Conservation (phyloP, 768 basidiomycete genomes). For the Mycena polygramma region DNA sequence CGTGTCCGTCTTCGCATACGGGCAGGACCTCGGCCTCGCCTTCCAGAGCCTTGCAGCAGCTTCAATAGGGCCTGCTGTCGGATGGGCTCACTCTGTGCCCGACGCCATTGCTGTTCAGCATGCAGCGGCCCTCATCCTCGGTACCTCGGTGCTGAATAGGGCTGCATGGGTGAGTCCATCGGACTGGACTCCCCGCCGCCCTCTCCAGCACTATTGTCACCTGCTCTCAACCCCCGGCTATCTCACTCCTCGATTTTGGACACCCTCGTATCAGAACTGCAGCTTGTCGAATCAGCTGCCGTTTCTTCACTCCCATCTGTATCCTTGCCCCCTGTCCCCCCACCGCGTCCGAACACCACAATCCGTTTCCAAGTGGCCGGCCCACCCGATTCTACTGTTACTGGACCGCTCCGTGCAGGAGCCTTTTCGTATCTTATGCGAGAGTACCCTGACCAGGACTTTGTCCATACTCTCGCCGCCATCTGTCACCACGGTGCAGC, state of each 20-base stretch:
- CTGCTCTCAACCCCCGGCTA: neutral
- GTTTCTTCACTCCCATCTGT: neutral
- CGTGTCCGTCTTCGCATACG: no score
- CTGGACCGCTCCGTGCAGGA: neutral
- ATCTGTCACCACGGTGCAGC: neutral
- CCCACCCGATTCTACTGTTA: neutral
- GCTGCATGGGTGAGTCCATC: no score
- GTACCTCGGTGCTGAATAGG: no score
- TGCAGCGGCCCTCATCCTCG: no score
- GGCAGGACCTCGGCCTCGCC: no score
- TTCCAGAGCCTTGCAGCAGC: no score
- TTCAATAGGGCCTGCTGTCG: no score
- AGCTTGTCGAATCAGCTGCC: neutral
- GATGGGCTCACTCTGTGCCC: no score
- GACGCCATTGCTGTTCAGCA: no score
- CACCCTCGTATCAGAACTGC: neutral
- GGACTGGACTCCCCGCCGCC: neutral
- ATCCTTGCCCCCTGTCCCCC: neutral
- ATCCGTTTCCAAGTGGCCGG: neutral
- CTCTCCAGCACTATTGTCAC: neutral
- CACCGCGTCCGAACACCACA: neutral
- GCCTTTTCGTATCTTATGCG: neutral
- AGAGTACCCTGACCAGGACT: neutral
- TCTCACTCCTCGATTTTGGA: neutral
- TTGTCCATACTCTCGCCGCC: neutral